Evolutionary conservation across 352 stramenopile species (phyloP).

Genomic region (Phytopythium cucurbitacearum): DNA sequence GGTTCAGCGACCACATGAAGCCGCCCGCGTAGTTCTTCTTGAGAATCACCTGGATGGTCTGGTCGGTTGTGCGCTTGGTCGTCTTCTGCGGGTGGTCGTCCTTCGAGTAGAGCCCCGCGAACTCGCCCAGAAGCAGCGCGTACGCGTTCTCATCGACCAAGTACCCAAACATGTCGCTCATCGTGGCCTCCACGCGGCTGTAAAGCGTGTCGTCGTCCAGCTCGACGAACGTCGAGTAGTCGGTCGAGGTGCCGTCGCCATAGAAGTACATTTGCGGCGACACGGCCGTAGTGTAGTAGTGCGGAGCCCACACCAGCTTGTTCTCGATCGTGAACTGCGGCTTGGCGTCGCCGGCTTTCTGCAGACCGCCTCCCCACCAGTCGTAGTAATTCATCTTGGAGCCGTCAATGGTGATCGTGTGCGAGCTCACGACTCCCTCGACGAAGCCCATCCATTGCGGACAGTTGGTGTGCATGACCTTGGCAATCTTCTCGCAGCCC

Average conservation of each 20-base stretch:
- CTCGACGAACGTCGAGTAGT: conserved; percentile 56
- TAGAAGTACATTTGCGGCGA: conserved; percentile 75
- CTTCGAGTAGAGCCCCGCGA: conserved; percentile 64
- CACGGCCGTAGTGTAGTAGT: conserved; percentile 83
- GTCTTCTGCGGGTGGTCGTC: conserved; percentile 64
- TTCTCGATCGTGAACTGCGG: conserved; percentile 55
- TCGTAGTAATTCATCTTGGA: conserved; percentile 63
- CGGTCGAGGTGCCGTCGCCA: conserved; percentile 36
- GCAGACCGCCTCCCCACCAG: conserved; percentile 75
- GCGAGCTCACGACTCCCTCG: conserved; percentile 51
- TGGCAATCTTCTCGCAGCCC: conserved; percentile 66
- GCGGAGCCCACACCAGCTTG: conserved; percentile 78
- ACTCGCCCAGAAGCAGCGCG: conserved; percentile 70
- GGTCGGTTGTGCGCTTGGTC: conserved; percentile 67
- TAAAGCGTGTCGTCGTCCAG: conserved; percentile 50
- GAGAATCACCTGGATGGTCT: conserved; percentile 66
- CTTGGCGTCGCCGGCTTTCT: conserved; percentile 40
- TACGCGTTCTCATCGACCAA: conserved; percentile 39
- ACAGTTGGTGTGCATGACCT: conserved; percentile 71
- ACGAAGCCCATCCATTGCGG: conserved; percentile 78
- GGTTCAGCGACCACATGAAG: conserved; percentile 85
- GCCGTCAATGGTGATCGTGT: conserved; percentile 44
- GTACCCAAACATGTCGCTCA: conserved; percentile 80
- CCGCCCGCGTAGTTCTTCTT: conserved; percentile 58
- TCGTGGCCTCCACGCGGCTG: conserved; percentile 44